Evolutionary conservation across 2,329 filamentous ascomycete genomes (phyloP).

Genomic region (Neonectria hederae): DNA sequence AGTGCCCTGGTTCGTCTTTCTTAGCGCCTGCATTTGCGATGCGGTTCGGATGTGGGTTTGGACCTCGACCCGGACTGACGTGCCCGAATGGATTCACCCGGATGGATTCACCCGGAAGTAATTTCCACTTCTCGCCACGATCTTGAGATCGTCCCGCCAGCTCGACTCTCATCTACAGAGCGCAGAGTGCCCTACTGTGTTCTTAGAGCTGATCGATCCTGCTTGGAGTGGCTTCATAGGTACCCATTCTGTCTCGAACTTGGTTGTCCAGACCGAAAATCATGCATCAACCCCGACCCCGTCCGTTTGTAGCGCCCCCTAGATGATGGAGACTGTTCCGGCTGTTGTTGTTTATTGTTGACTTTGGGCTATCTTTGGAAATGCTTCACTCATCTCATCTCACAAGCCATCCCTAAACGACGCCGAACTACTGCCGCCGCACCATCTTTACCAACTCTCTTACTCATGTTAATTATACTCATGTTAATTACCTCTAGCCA

Average conservation of each 20-base stretch:
- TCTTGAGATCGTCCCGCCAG: conserved; percentile 25
- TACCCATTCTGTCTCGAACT: neutral
- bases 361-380: conserved; percentile 8
- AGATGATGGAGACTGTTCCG: neutral
- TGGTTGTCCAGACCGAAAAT: neutral
- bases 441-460: conserved; percentile 1
- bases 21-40: conserved; percentile 12
- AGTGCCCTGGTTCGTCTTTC: neutral
- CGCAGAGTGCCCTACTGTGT: neutral
- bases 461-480: neutral
- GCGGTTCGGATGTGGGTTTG: conserved; percentile 3
- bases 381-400: neutral
- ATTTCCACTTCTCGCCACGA: conserved; percentile 38
- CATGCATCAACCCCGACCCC: neutral
- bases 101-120: conserved; percentile 21
- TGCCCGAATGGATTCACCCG: neutral
- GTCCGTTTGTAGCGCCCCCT: neutral
- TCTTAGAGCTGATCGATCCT: neutral
- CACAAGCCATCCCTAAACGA: neutral
- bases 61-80: neutral
- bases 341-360: conserved; percentile 8
- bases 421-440: neutral
- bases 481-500: conserved; percentile 1
- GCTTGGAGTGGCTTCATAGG: neutral
- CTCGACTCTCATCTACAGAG: neutral